Percentiles rank a stretch among this genome's conserved stretches.
phyloP scores from a whole-genome alignment of 1,284 basidiomycete genomes.

The Omphalotus olearius region DNA sequence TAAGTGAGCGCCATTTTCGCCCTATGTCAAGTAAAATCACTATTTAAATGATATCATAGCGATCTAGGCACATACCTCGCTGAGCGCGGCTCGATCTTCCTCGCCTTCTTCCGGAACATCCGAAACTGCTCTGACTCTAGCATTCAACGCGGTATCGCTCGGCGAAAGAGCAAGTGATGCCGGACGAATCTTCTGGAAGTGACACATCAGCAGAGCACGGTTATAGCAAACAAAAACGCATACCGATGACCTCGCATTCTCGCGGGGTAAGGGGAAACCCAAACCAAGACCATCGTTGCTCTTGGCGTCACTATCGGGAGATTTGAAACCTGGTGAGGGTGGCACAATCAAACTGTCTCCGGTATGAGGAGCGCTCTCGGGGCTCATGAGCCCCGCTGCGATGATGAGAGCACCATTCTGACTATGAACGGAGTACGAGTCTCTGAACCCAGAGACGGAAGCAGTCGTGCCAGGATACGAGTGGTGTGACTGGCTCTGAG shows the following conservation, averaged over 20 bases:
- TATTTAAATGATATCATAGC: slow-evolving; percentile 1
- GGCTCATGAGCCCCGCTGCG: slow-evolving; percentile 24
- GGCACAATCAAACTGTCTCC: slow-evolving; percentile 22
- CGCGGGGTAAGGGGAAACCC: not conserved
- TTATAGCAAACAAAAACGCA: slow-evolving; percentile 22
- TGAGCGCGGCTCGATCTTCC: slow-evolving; percentile 57
- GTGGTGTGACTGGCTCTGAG: slow-evolving; percentile 23
- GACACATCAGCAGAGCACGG: slow-evolving; percentile 9
- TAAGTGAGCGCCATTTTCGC: slow-evolving; percentile 42
- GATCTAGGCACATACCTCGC: slow-evolving; percentile 49
- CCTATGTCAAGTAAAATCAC: not conserved
- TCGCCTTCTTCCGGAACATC: slow-evolving; percentile 31
- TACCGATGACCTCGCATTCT: slow-evolving; percentile 5
- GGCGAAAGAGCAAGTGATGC: slow-evolving; percentile 50
- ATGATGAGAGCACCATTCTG: slow-evolving; percentile 20
- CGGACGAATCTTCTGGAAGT: slow-evolving; percentile 24
- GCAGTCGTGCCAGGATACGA: slow-evolving; percentile 16
- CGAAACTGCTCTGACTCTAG: slow-evolving; percentile 26
- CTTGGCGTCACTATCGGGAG: slow-evolving; percentile 6
- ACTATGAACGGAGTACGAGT: slow-evolving; percentile 13
- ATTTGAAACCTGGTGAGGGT: slow-evolving; percentile 15
- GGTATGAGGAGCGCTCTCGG: slow-evolving; percentile 37
- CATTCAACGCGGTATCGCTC: slow-evolving; percentile 55
- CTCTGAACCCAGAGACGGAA: slow-evolving; percentile 1
- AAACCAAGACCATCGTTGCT: slow-evolving; percentile 19